Base-by-base conservation (phyloP, 352 stramenopile genomes). In the Aphanomyces stellatus region DNA sequence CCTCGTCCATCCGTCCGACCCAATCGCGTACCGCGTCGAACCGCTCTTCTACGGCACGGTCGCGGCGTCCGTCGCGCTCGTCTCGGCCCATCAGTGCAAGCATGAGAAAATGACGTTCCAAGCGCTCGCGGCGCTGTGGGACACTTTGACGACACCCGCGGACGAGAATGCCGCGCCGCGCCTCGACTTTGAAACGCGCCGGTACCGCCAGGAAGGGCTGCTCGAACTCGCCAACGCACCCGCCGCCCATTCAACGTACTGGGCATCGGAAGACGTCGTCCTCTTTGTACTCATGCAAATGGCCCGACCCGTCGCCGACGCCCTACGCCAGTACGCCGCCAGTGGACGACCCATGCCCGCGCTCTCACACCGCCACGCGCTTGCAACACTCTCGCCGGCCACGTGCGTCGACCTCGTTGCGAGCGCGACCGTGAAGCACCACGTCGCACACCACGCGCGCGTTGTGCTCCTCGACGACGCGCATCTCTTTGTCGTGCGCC, bases 1-100 rank as follows among this genome's bases (percentile, higher is more conserved):
- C n/a, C n/a, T 98, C 35, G 97, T 98, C 70, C 89, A 97, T 72
- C 91, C 91, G 48, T 95, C 91, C 75, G 94, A 98, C 77, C 91
- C 91, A 2, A 90, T 98, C 3, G 91, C 92, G 34, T 98, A 98
- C 74, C 82, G 94, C 51, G 97, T 98, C 69, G 94, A 98, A 74
- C 94, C 94, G 27, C 86, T 98, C 24, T 69, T 98, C 57, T 91
- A 96, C 34, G 22, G 17, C 5, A 28, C 10, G 19, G 19, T 37
- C 17, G 30, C 49, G 7, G 5, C 19, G 11, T 57, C 49, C 3
- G 30, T 57, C 27, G 13, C 19, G 49, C 49, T 57, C 30, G 19
- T 34, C 17, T n/a, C 19, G 27, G 49, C 28, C 30, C 30, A 13
- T 57, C 22, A 25, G 91, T 79, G 84, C 76, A 2, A 79, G 83